Evolutionary conservation across 2,329 filamentous ascomycete species (phyloP).

Genomic region (Trichoderma endophyticum): DNA sequence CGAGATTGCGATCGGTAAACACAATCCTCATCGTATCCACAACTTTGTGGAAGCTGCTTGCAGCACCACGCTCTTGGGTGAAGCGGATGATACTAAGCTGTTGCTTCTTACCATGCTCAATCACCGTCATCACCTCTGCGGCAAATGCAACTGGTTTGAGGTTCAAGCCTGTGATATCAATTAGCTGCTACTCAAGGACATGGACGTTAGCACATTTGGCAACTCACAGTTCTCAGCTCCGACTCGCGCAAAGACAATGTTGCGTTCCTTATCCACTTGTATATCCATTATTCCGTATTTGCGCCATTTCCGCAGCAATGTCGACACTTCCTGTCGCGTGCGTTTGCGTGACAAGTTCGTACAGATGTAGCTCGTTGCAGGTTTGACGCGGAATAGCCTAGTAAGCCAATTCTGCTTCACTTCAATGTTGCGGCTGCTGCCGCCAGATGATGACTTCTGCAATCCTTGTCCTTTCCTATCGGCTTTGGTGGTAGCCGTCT

Average conservation of each 20-base stretch:
- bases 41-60: constrained; percentile 81
- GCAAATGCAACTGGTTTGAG: constrained; percentile 88
- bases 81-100: constrained; percentile 79
- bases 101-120: constrained; percentile 76
- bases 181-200: constrained; percentile 23
- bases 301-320: constrained; percentile 75
- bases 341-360: constrained; percentile 66
- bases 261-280: constrained; percentile 72
- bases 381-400: constrained; percentile 85
- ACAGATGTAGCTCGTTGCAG: constrained; percentile 71
- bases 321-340: constrained; percentile 72
- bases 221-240: constrained; percentile 72
- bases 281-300: constrained; percentile 79
- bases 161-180: constrained; percentile 58
- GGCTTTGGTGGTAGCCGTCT: neutral
- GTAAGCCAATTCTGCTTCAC: constrained; percentile 83
- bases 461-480: constrained; percentile 23
- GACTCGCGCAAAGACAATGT: constrained; percentile 76
- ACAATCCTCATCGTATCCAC: constrained; percentile 71
- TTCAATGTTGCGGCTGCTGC: constrained; percentile 54
- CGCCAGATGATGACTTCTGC: constrained; percentile 36
- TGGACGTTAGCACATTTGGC: neutral
- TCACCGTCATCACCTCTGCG: constrained; percentile 81
- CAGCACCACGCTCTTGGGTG: constrained; percentile 87
- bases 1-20: constrained; percentile 60